Evolutionary conservation across 2,329 filamentous ascomycete genomes (phyloP).

Genomic region (Septoria petroselini): DNA sequence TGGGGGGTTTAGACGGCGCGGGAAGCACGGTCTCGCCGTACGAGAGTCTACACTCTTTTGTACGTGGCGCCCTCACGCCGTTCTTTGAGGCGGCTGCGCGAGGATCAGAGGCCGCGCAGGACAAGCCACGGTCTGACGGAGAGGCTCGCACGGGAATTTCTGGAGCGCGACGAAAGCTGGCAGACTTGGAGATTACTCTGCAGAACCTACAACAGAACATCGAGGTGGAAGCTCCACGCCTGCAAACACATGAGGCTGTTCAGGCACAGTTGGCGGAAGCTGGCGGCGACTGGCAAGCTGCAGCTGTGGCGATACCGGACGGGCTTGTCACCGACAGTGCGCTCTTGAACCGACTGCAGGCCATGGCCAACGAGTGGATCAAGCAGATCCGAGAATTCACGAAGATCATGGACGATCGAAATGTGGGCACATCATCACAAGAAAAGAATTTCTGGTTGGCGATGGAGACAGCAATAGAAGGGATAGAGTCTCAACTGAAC

Average conservation of each 20-base stretch:
- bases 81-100: constrained; percentile 98
- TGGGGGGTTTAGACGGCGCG: constrained; percentile 50
- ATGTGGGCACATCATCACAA: constrained; percentile 78
- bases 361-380: constrained; percentile 96
- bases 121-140: constrained; percentile 72
- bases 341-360: constrained; percentile 90
- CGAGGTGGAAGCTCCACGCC: constrained; percentile 87
- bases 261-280: constrained; percentile 77
- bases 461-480: constrained; percentile 90
- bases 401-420: constrained; percentile 82
- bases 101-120: constrained; percentile 64
- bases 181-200: constrained; percentile 86
- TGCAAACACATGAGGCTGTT: constrained; percentile 85
- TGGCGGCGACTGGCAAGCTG: constrained; percentile 63
- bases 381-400: constrained; percentile 97
- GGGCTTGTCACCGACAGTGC: constrained; percentile 80
- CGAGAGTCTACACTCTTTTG: constrained; percentile 85
- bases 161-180: constrained; percentile 95
- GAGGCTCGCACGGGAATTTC: constrained; percentile 93
- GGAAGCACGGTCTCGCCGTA: constrained; percentile 71
- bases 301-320: constrained; percentile 73
- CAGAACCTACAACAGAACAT: constrained; percentile 95
- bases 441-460: constrained; percentile 99
- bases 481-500: constrained; percentile 82
- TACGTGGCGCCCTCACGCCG: constrained; percentile 86